phyloP scores from a whole-genome alignment of 116 monocot genomes.

The Dioscorea cayenensis region DNA sequence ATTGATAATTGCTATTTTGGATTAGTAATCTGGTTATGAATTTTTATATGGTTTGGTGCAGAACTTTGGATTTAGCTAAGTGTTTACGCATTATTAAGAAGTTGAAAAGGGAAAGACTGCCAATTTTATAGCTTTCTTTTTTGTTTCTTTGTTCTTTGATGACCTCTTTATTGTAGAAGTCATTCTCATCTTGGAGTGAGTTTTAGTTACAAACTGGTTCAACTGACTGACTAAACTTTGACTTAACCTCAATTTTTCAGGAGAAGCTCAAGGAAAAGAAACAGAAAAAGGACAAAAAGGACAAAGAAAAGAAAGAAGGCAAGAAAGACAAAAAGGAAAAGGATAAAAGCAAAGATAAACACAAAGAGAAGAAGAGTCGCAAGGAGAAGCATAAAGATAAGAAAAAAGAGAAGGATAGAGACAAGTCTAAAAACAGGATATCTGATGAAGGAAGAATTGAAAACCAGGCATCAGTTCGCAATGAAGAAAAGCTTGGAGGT shows the following conservation, averaged over 20 bases:
- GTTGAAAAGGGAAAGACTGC: no score
- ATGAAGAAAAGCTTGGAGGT: conserved; percentile 17
- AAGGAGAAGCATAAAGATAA: conserved; percentile 27
- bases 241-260: conserved; percentile 14
- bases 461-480: conserved; percentile 3
- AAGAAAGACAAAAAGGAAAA: conserved; percentile 28
- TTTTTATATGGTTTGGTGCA: no score
- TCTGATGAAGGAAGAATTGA: conserved; percentile 19
- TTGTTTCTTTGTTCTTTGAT: no score
- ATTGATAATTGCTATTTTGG: no score
- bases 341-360: conserved; percentile 30
- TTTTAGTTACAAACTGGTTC: neutral
- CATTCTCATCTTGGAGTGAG: neutral
- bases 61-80: no score
- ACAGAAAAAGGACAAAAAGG: conserved; percentile 38
- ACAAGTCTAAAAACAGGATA: conserved; percentile 26
- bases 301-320: conserved; percentile 36
- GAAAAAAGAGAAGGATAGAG: conserved; percentile 6
- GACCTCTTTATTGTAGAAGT: neutral
- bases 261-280: conserved; percentile 58
- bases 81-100: no score
- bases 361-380: conserved; percentile 31
- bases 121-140: no score
- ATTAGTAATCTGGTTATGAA: no score
- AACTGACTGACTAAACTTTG: neutral